phyloP scores from a whole-genome alignment of 2,329 filamentous ascomycete species.

The Phialocephala subalpina region DNA sequence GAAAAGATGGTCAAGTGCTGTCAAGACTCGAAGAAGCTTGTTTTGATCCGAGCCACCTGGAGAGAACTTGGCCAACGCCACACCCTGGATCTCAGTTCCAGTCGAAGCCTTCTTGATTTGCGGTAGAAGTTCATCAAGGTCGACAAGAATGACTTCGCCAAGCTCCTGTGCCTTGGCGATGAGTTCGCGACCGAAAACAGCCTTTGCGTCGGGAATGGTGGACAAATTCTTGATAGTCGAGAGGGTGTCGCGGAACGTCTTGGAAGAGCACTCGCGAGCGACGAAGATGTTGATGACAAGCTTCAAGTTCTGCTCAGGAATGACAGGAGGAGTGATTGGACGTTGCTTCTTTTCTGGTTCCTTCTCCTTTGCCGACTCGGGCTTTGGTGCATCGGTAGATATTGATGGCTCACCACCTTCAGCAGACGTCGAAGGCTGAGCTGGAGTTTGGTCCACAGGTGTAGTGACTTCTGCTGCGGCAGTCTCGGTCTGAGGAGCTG shows the following conservation, averaged over 20 bases:
- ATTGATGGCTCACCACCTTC: slow-evolving; percentile 32
- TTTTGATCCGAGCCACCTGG: slow-evolving; percentile 96
- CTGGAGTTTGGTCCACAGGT: slow-evolving; percentile 21
- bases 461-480: slow-evolving; percentile 21
- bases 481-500: slow-evolving; percentile 29
- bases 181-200: slow-evolving; percentile 91
- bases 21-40: slow-evolving; percentile 90
- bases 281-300: slow-evolving; percentile 97
- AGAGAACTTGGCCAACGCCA: slow-evolving; percentile 94
- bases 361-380: slow-evolving; percentile 16
- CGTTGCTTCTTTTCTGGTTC: slow-evolving; percentile 43
- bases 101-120: slow-evolving; percentile 88
- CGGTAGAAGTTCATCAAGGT: slow-evolving; percentile 83
- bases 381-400: slow-evolving; percentile 16
- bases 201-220: slow-evolving; percentile 87
- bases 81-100: slow-evolving; percentile 93
- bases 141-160: slow-evolving; percentile 83
- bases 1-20: slow-evolving; percentile 94
- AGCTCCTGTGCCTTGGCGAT: slow-evolving; percentile 86
- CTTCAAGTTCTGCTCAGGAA: slow-evolving; percentile 88
- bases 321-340: slow-evolving; percentile 79
- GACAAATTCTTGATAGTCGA: slow-evolving; percentile 99
- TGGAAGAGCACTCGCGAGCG: slow-evolving; percentile 93
- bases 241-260: slow-evolving; percentile 97
- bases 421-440: slow-evolving; percentile 17